These are phyloP conservation scores for Helminthosporium solani DNA, from an alignment of 2,329 filamentous ascomycete genomes.

Conservation along the genomic window DNA sequence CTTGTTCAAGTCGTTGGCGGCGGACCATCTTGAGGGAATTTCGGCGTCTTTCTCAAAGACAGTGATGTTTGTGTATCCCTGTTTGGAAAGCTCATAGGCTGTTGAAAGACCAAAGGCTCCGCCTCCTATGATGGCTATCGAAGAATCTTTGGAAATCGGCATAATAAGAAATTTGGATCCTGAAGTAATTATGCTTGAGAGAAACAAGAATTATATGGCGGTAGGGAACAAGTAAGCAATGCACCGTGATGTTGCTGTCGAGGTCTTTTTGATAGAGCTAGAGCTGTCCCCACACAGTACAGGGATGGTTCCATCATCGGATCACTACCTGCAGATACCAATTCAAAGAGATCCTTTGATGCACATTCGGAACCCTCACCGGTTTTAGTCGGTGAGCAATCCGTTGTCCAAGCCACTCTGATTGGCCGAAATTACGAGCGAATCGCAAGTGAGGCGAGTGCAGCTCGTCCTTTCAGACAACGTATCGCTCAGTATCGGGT, in stretches of 20 bases:
- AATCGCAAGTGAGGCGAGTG: neutral
- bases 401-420: neutral
- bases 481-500: no score
- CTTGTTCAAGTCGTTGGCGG: conserved; percentile 63
- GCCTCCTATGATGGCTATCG: conserved; percentile 31
- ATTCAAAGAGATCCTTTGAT: no score
- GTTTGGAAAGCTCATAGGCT: conserved; percentile 30
- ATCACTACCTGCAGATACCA: neutral
- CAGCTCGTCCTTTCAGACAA: neutral
- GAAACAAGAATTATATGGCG: neutral
- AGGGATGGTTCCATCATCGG: neutral
- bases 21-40: conserved; percentile 55
- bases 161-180: conserved; percentile 10
- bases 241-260: neutral
- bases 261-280: neutral
- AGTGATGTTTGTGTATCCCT: conserved; percentile 32
- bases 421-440: neutral
- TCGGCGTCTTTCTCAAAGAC: conserved; percentile 34
- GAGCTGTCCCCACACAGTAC: neutral
- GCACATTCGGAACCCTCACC: neutral
- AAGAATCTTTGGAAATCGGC: conserved; percentile 21
- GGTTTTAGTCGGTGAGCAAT: neutral
- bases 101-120: conserved; percentile 37
- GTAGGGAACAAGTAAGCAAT: neutral
- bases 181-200: no score